Evolutionary conservation across 75 land plant species (phyloP), one percentile per base, ranked within the genome.

Genomic region (Cryptomeria japonica): DNA sequence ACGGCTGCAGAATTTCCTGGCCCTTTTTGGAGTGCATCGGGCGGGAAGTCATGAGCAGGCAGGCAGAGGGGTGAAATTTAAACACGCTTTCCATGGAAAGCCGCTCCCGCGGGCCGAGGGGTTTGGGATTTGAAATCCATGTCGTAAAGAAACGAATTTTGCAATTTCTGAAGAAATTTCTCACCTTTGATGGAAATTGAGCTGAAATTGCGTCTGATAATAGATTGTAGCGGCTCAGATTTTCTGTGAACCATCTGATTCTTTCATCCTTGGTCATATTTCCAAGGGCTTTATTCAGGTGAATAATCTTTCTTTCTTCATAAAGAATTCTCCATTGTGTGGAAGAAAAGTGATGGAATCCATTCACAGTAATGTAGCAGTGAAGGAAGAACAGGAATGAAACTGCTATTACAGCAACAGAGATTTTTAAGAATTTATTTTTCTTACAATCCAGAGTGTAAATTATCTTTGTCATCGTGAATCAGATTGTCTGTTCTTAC

Each of bases 81-180:
- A 95, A 96, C 16, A 95, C 61, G 64, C 93, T 94, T 53, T 96
- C 95, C 18, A 95, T 28, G 36, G 87, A 87, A 39, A 93, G 83
- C 0, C 88, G 82, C 89, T 95, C 95, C 47, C 96, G 76, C 2
- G 44, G 84, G 1, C 94, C 89, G 49, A 94, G 95, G 1, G 86
- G 39, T 38, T 34, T 41, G 47, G 88, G 84, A 94, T 8, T 89
- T 0, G 97, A 91, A n/a, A 96, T 89, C 96, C 96, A 95, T 8
- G 95, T 93, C 91, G 93, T 92, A 93, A 95, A 93, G 87, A 94
- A 88, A 2, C 89, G 93, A 8, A 79, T 82, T 31, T 85, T 84
- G 82, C 96, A 96, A 5, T 58, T 53, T 18, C 22, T 18, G 46
- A 95, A 88, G 86, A 95, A 95, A 15, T 82, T 19, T 42, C 83